Evolutionary conservation across 441 rosid genomes (phyloP).

Genomic region (Macaranga tanarius): DNA sequence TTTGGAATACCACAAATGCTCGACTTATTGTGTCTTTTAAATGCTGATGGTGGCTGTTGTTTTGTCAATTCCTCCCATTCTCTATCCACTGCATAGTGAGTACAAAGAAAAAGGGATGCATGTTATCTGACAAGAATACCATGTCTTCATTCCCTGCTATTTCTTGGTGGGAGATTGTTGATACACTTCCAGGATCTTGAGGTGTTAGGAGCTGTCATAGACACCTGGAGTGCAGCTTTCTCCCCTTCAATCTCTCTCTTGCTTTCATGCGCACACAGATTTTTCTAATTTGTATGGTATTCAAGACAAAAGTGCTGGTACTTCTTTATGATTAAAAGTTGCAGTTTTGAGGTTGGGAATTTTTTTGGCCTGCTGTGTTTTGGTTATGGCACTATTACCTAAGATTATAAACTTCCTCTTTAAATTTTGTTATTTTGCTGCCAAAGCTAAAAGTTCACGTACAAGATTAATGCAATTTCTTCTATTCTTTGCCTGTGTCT

Average conservation of each 20-base stretch:
- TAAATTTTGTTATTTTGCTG: neutral
- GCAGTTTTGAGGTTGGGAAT: neutral
- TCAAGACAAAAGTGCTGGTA: neutral
- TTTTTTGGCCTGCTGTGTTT: neutral
- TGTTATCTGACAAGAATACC: conserved; percentile 9
- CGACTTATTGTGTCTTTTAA: neutral
- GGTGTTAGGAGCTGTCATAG: conserved; percentile 4
- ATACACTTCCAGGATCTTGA: neutral
- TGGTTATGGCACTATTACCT: neutral
- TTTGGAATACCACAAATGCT: conserved; percentile 6
- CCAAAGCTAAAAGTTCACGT: neutral
- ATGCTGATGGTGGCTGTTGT: conserved; percentile 6
- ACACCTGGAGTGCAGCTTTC: neutral
- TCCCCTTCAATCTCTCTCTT: neutral
- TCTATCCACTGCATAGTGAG: neutral
- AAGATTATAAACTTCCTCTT: neutral
- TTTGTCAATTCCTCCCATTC: neutral
- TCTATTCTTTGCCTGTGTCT: neutral
- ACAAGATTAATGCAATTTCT: neutral
- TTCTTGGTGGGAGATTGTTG: neutral
- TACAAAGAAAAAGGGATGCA: neutral
- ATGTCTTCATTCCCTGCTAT: neutral
- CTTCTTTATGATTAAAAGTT: neutral
- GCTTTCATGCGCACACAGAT: neutral
- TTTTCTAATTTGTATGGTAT: neutral